A percentile compares a stretch with the other conserved stretches of the same genome.
phyloP scores from a whole-genome alignment of 176 grass and related monocot species.

The Neostapfia colusana region DNA sequence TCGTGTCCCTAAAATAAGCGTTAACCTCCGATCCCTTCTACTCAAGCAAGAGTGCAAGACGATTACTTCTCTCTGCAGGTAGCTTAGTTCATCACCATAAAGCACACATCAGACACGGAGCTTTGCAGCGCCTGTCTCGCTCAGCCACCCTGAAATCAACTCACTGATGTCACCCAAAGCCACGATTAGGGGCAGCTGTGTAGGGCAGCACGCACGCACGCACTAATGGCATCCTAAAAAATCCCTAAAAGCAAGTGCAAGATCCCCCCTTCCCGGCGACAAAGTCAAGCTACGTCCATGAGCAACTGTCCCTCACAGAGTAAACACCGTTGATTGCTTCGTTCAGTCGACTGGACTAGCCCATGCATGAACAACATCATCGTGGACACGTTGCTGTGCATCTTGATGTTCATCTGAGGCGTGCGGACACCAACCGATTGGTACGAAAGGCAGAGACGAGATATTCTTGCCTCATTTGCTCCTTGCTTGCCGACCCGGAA shows the following conservation, averaged over 20 bases:
- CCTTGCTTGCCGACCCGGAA: conserved; percentile 56
- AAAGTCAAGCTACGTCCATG: conserved; percentile 43
- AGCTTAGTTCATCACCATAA: neutral
- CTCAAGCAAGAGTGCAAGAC: neutral
- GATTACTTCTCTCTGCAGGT: too few relatives aligned
- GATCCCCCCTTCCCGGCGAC: neutral
- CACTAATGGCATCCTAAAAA: neutral
- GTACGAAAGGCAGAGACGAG: conserved; percentile 14
- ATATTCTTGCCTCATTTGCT: conserved; percentile 17
- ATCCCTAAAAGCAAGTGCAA: neutral
- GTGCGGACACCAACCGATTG: conserved; percentile 7
- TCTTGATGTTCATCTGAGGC: neutral
- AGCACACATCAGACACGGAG: neutral
- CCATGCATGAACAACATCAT: neutral
- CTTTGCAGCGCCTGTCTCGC: conserved; percentile 10
- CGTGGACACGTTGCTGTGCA: neutral
- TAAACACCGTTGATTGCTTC: too few relatives aligned
- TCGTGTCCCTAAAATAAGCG: neutral
- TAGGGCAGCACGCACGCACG: neutral
- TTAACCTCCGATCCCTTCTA: too few relatives aligned
- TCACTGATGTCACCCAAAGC: conserved; percentile 20
- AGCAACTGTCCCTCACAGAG: neutral
- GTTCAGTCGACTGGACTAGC: neutral
- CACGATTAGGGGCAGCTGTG: neutral
- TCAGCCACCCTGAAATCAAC: conserved; percentile 42